Evolutionary conservation across 1,284 basidiomycete species (phyloP).

Genomic region (Trichosporon ovoides): DNA sequence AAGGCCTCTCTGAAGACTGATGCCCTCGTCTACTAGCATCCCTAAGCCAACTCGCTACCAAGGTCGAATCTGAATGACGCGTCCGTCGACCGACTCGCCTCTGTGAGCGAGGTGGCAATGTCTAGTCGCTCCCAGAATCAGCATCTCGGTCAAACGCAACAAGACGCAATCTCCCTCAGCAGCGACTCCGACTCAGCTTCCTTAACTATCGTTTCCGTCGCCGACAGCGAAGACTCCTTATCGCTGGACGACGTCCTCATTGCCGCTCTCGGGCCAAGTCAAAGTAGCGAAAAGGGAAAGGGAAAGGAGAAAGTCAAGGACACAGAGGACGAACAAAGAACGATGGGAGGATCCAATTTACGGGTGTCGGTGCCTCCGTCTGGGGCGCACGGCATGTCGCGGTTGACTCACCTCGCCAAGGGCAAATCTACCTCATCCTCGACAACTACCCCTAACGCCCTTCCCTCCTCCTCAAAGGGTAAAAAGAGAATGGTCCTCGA

Average conservation of each 20-base stretch:
- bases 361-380: background rate
- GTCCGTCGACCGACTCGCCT: background rate
- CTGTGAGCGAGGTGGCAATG: background rate
- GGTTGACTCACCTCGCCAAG: background rate
- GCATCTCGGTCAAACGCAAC: background rate
- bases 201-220: background rate
- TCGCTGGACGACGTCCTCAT: background rate
- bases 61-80: background rate
- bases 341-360: background rate
- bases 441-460: background rate
- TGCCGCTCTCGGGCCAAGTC: too few relatives aligned
- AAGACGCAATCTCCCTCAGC: background rate
- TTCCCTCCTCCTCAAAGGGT: background rate
- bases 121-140: background rate
- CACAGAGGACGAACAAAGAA: background rate
- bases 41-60: background rate
- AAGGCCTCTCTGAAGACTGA: too few relatives aligned
- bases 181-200: background rate
- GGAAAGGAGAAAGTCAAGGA: background rate
- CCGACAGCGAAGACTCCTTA: background rate
- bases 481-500: background rate
- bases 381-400: background rate
- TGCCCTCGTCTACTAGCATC: background rate
- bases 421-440: background rate
- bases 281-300: background rate